These are phyloP conservation scores for Alternaria brassicicola DNA, from an alignment of 2,329 filamentous ascomycete species.

Conservation along the genomic window DNA sequence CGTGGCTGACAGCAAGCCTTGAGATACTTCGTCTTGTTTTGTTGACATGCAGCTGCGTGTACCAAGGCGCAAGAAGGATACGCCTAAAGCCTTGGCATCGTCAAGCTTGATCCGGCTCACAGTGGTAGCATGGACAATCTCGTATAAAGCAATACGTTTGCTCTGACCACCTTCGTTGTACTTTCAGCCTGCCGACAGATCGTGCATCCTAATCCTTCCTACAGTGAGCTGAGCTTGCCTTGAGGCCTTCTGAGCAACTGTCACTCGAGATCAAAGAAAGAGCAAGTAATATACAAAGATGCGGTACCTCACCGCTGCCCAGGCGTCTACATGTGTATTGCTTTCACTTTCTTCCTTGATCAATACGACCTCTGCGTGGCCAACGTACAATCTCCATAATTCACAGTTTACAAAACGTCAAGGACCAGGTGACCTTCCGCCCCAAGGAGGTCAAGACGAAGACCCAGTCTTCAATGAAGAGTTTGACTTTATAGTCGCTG, in stretches of 20 bases:
- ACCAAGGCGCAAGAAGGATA: constrained; percentile 1
- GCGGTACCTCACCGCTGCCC: constrained; percentile 7
- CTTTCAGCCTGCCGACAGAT: neutral
- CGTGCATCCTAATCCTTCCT: neutral
- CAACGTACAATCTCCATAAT: constrained; percentile 21
- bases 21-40: constrained; percentile 1
- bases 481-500: constrained; percentile 28
- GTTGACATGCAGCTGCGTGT: neutral
- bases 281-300: neutral
- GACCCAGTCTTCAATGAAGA: constrained; percentile 23
- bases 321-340: constrained; percentile 10
- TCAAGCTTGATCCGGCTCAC: neutral
- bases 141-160: constrained; percentile 5
- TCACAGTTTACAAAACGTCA: constrained; percentile 20
- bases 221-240: neutral
- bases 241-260: neutral
- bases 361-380: constrained; percentile 17
- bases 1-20: neutral
- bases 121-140: neutral
- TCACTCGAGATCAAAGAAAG: neutral
- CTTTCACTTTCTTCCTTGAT: constrained; percentile 13
- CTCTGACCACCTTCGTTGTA: neutral
- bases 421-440: constrained; percentile 9
- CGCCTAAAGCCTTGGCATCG: constrained; percentile 4
- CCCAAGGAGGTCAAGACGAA: constrained; percentile 6